These are phyloP conservation scores for Glarea lozoyensis DNA, from an alignment of 495 filamentous ascomycete species.

Conservation along the genomic window DNA sequence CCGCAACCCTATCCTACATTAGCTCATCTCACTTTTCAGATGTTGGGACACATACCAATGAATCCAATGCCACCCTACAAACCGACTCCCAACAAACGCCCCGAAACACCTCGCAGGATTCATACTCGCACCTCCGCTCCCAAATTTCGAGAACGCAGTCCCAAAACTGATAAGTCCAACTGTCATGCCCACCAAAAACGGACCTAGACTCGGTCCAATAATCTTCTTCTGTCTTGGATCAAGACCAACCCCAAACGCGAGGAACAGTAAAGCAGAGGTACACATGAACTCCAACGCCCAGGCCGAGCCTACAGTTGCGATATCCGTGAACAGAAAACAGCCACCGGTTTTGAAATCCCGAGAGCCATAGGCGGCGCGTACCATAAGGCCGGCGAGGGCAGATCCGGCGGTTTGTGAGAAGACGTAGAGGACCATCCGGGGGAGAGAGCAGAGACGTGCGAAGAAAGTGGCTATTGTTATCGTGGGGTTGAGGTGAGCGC, in stretches of 20 bases:
- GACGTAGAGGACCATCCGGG: conserved; percentile 35
- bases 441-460: conserved; percentile 32
- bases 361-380: conserved; percentile 20
- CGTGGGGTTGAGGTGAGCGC: conserved; percentile 36
- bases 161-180: conserved; percentile 32
- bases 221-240: conserved; percentile 37
- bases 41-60: conserved; percentile 4
- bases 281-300: conserved; percentile 34
- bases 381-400: conserved; percentile 29
- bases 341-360: conserved; percentile 11
- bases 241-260: conserved; percentile 32
- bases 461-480: conserved; percentile 41
- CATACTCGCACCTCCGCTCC: conserved; percentile 22
- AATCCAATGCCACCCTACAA: conserved; percentile 12
- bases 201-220: conserved; percentile 33
- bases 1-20: neutral
- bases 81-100: conserved; percentile 5
- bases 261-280: conserved; percentile 26
- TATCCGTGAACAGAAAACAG: conserved; percentile 6
- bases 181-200: conserved; percentile 35
- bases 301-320: conserved; percentile 18
- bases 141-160: conserved; percentile 27
- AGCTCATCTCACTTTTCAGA: neutral
- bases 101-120: conserved; percentile 16
- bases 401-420: conserved; percentile 30